phyloP scores from a whole-genome alignment of 768 basidiomycete genomes.

The Boletus edulis region DNA sequence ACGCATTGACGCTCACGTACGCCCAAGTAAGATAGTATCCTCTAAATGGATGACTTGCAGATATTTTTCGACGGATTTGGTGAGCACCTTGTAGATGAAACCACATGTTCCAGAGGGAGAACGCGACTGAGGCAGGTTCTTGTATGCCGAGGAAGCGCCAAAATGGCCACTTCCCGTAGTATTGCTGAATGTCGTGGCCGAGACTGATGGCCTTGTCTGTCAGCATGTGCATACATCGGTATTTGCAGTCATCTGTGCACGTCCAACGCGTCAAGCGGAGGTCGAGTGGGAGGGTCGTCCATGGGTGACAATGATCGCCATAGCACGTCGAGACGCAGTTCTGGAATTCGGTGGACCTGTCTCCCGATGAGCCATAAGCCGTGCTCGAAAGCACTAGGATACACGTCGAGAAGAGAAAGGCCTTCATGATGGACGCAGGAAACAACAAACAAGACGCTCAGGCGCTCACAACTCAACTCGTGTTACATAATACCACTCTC shows the following conservation, averaged over 20 bases:
- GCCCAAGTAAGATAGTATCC: constrained; percentile 66
- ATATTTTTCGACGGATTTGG: constrained; percentile 46
- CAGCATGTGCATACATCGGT: constrained; percentile 80
- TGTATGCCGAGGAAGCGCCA: constrained; percentile 86
- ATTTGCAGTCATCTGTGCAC: constrained; percentile 85
- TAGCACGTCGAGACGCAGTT: constrained; percentile 37
- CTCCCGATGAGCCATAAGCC: constrained; percentile 29
- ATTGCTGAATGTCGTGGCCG: constrained; percentile 62
- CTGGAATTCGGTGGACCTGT: constrained; percentile 34
- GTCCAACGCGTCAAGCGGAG: constrained; percentile 81
- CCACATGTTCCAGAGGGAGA: constrained; percentile 84
- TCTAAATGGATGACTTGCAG: constrained; percentile 65
- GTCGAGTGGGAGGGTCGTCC: constrained; percentile 45
- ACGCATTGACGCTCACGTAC: constrained; percentile 77
- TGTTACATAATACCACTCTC: constrained; percentile 15
- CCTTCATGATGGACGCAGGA: constrained; percentile 17
- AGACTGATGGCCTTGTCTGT: constrained; percentile 52
- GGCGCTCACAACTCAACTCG: neutral
- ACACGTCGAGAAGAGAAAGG: constrained; percentile 1
- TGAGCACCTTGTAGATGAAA: constrained; percentile 63
- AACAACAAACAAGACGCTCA: neutral
- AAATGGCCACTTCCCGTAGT: constrained; percentile 98
- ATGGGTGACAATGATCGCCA: constrained; percentile 29
- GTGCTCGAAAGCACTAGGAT: constrained; percentile 13
- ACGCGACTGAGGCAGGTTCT: constrained; percentile 89